A percentile compares a stretch with the other conserved stretches of the same genome.
Evolutionary conservation across 805 yeast genomes (phyloP).

Genomic region (Lipomyces mesembrius): DNA sequence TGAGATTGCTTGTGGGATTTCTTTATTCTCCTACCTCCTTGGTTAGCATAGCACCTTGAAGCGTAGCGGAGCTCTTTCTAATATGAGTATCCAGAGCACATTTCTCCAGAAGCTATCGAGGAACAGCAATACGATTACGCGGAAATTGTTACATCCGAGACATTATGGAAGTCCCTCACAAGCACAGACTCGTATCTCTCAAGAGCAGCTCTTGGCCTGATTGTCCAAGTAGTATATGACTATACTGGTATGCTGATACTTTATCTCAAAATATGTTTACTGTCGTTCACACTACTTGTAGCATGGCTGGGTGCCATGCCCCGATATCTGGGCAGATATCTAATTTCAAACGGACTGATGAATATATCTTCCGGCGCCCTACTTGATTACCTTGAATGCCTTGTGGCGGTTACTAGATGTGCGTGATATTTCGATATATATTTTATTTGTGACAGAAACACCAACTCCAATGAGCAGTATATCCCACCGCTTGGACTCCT

Average conservation of each 20-base stretch:
- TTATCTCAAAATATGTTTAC: not conserved
- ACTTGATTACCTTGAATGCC: conserved; percentile 27
- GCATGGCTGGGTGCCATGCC: conserved; percentile 26
- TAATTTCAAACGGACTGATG: conserved; percentile 29
- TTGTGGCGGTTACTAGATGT: conserved; percentile 24
- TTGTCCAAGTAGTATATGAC: conserved; percentile 24
- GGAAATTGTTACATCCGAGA: conserved; percentile 26
- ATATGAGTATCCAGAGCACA: conserved; percentile 7
- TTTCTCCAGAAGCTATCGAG: conserved; percentile 24
- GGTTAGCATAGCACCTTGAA: conserved; percentile 14
- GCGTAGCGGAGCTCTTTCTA: not conserved
- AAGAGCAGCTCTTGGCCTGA: conserved; percentile 21
- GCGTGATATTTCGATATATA: conserved; percentile 6
- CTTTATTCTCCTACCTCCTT: conserved; percentile 25
- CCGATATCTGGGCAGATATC: conserved; percentile 19
- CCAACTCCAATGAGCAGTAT: conserved; percentile 13
- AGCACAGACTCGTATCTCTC: conserved; percentile 26
- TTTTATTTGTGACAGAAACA: not conserved
- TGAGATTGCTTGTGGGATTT: conserved; percentile 30
- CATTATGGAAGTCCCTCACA: conserved; percentile 30
- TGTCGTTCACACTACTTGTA: not conserved
- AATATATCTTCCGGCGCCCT: conserved; percentile 26
- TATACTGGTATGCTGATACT: conserved; percentile 12
- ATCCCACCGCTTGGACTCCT: conserved; percentile 26
- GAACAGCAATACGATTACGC: conserved; percentile 32